Evolutionary conservation across 2,329 filamentous ascomycete genomes (phyloP).

Genomic region (Fusarium gaditjirri): DNA sequence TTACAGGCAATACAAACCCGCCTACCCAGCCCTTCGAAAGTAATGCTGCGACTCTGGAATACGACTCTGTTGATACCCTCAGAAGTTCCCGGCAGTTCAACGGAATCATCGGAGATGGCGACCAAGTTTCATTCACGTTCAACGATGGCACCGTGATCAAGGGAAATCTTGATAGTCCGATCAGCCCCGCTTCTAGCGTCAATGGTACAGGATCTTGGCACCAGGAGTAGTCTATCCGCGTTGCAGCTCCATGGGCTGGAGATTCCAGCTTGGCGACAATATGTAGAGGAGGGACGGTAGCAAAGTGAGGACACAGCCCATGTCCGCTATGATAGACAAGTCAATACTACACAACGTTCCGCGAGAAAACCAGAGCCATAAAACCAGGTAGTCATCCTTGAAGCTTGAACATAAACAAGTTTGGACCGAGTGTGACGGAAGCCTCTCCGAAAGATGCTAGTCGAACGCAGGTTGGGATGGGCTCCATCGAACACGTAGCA

Average conservation of each 20-base stretch:
- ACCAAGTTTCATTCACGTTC: not conserved
- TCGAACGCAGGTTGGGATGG: not conserved
- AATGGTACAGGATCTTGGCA: accelerated
- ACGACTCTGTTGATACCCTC: not conserved
- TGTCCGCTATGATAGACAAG: not conserved
- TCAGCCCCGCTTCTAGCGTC: not conserved
- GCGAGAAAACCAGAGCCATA: accelerated
- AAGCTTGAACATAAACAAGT: not conserved
- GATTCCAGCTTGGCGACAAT: too few relatives aligned
- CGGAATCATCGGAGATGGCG: not conserved
- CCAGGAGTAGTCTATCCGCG: not conserved
- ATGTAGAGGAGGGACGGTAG: too few relatives aligned
- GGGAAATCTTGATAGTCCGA: too few relatives aligned
- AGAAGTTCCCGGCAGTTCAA: not conserved
- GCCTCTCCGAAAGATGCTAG: accelerated
- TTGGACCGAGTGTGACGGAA: too few relatives aligned
- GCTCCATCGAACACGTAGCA: not conserved
- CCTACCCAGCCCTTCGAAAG: not conserved
- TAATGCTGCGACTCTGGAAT: not conserved
- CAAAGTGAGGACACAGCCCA: too few relatives aligned
- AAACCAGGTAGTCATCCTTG: too few relatives aligned
- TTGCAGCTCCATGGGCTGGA: accelerated
- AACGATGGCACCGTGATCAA: not conserved
- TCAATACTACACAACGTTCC: not conserved
- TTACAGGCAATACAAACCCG: not conserved